phyloP scores from a whole-genome alignment of 495 filamentous ascomycete species.

The Penicillium soppii region DNA sequence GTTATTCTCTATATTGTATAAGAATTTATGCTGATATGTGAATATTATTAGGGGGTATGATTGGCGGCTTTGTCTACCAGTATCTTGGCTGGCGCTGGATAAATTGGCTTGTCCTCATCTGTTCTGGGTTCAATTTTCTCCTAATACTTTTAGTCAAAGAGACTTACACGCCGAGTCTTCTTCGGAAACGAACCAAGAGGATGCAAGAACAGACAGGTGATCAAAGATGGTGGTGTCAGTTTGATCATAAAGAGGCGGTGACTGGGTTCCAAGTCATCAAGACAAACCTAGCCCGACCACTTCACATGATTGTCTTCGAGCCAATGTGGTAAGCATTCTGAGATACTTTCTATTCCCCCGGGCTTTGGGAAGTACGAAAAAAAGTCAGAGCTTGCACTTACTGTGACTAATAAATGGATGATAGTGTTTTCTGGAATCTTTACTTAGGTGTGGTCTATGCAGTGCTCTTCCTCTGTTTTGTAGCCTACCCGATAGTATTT shows the following conservation, averaged over 20 bases:
- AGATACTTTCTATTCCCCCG: background rate
- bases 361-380: background rate
- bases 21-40: too few relatives aligned
- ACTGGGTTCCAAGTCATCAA: slow-evolving; percentile 50
- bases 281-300: slow-evolving; percentile 54
- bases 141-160: slow-evolving; percentile 55
- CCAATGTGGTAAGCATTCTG: slow-evolving; percentile 72
- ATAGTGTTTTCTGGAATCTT: slow-evolving; percentile 71
- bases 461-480: slow-evolving; percentile 81
- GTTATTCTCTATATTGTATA: too few relatives aligned
- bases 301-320: slow-evolving; percentile 66
- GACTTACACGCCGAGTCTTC: slow-evolving; percentile 68
- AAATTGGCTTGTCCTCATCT: slow-evolving; percentile 79
- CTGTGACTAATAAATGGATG: background rate
- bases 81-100: slow-evolving; percentile 85
- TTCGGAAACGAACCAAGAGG: slow-evolving; percentile 48
- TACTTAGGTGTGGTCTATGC: slow-evolving; percentile 65
- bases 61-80: slow-evolving; percentile 69
- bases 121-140: slow-evolving; percentile 55
- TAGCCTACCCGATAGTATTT: slow-evolving; percentile 77
- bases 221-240: slow-evolving; percentile 63
- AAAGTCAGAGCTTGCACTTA: too few relatives aligned
- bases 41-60: too few relatives aligned
- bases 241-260: slow-evolving; percentile 52
- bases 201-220: slow-evolving; percentile 67